Evolutionary conservation across 768 basidiomycete genomes (phyloP), one percentile per base, ranked within the genome.

Genomic region (Fomitopsis serialis): DNA sequence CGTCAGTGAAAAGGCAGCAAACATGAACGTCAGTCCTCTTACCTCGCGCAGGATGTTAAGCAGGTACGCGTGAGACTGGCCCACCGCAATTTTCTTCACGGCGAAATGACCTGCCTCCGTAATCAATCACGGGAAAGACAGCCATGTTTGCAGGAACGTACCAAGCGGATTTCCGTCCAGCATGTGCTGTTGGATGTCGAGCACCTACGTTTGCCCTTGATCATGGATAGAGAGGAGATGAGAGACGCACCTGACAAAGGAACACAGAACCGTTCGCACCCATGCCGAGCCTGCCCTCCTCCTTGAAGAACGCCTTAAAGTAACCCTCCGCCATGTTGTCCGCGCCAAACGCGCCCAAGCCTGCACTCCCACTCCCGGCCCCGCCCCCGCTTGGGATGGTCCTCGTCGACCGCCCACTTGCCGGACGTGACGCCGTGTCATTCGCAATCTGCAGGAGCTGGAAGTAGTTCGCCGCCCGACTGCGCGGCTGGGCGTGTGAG

Each of bases 1-100:
- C 19, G 37, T 35, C 29, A n/a, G 49, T 34, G 12, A 15, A 40
- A 42, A 45, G 22, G 46, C 42, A 13, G n/a, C 8, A 43, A 17
- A 42, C 34, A 12, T 44, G 21, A 2, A 45, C 1, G 35, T 12
- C 23, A 42, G 3, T 17, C 27, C 10, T 42, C 15, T 42, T 40
- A 79, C 84, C 74, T 95, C 93, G 42, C 82, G 81, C 36, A 95
- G 72, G 51, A 90, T 93, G 46, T 84, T 85, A 37, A 93, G 70
- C 6, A 96, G 74, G 71, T 95, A 95, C 2, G 84, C 77, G 59
- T 92, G 89, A 0, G 92, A 95, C 63, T 91, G 83, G 45, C 94
- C 94, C 0, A 98, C 89, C 0, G 96, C 93, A 21, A 98, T 92
- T 68, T 97, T 98, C 73, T 98, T 98, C 45, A 97, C 89, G 0